A percentile compares a stretch with the other conserved stretches of the same genome.
phyloP scores from a whole-genome alignment of 2,329 filamentous ascomycete species.

The Penicillium freii region DNA sequence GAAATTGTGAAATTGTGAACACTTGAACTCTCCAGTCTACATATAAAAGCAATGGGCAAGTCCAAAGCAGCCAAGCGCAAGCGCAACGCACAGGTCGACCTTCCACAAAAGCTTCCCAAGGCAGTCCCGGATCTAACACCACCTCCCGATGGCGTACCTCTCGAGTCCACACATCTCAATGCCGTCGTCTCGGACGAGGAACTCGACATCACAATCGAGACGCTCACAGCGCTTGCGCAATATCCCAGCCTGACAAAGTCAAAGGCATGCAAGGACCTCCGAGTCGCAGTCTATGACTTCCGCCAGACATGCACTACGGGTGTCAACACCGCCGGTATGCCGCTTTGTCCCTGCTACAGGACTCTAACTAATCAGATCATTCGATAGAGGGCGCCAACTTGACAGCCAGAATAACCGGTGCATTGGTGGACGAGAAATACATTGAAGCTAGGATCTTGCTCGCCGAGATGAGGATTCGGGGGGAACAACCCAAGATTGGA shows the following conservation, averaged over 20 bases:
- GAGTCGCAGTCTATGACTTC: slow-evolving; percentile 67
- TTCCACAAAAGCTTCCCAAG: slow-evolving; percentile 29
- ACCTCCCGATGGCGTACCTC: slow-evolving; percentile 26
- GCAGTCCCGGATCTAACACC: slow-evolving; percentile 20
- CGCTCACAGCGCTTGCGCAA: slow-evolving; percentile 56
- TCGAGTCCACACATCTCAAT: slow-evolving; percentile 29
- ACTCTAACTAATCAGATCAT: slow-evolving; percentile 8
- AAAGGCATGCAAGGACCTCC: slow-evolving; percentile 64
- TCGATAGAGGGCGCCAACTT: slow-evolving; percentile 57
- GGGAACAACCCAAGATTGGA: slow-evolving; percentile 64
- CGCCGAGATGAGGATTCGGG: slow-evolving; percentile 67
- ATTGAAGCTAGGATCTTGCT: slow-evolving; percentile 64
- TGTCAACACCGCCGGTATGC: slow-evolving; percentile 55
- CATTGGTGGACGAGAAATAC: slow-evolving; percentile 64
- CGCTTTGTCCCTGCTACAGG: slow-evolving; percentile 12
- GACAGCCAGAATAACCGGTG: slow-evolving; percentile 64
- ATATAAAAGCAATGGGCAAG: slow-evolving; percentile 22
- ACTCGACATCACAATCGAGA: slow-evolving; percentile 66
- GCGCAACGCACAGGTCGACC: slow-evolving; percentile 28
- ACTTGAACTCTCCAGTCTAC: not conserved
- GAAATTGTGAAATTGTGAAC: not conserved
- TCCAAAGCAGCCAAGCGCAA: slow-evolving; percentile 34
- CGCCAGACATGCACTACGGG: slow-evolving; percentile 67
- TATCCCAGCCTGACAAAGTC: slow-evolving; percentile 65
- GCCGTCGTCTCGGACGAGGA: slow-evolving; percentile 52